Evolutionary conservation across 306 rosid species (phyloP).

Genomic region (Cicer cuneatum): DNA sequence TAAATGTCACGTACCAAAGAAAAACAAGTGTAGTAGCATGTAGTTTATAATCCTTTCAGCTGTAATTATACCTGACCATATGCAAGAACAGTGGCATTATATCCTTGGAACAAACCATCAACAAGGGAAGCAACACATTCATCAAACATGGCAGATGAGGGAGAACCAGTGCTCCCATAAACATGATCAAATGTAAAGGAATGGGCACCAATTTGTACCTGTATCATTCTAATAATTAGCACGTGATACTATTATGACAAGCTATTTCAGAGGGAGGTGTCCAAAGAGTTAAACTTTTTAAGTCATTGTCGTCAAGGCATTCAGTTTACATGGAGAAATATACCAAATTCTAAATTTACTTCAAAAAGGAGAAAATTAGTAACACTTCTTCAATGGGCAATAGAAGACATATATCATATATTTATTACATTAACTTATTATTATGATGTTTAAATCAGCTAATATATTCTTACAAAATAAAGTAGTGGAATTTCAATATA

Average conservation of each 20-base stretch:
- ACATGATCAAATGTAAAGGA: constrained; percentile 98
- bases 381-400: constrained; percentile 16
- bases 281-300: constrained; percentile 16
- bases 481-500: constrained; percentile 11
- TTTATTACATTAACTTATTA: not conserved
- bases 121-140: constrained; percentile 87
- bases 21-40: constrained; percentile 34
- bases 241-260: not conserved
- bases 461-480: constrained; percentile 22
- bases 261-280: constrained; percentile 17
- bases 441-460: not conserved
- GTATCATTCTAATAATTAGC: constrained; percentile 46
- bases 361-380: constrained; percentile 1
- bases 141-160: constrained; percentile 80
- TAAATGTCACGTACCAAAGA: constrained; percentile 49
- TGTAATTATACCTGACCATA: constrained; percentile 85
- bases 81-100: constrained; percentile 97
- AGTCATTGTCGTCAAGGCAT: constrained; percentile 9
- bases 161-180: constrained; percentile 86
- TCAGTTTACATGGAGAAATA: constrained; percentile 28
- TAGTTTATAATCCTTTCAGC: constrained; percentile 36
- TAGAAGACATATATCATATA: constrained; percentile 4
- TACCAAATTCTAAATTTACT: not conserved
- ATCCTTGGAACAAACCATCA: constrained; percentile 94
- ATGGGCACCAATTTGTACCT: constrained; percentile 96